Base-by-base conservation (phyloP, 768 basidiomycete genomes). In the Suillus weaverae region DNA sequence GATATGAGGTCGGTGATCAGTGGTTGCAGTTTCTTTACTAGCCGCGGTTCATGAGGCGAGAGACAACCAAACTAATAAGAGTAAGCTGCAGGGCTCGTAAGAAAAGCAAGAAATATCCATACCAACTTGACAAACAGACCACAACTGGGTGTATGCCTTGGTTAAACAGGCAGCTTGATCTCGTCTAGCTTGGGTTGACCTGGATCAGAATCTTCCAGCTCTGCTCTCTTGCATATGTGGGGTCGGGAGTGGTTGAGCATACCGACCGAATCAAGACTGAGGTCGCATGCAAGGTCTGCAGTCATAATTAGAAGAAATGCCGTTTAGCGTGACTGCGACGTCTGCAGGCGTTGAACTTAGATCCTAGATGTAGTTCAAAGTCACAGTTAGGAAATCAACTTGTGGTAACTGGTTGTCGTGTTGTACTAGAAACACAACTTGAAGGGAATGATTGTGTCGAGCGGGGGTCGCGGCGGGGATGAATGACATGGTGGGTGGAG, bases 1-100 rank as follows among this genome's bases (percentile, higher is more conserved):
- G 94, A 91, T 62, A 99, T 99, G 62, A 99, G 86, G 64, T 96
- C 92, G 0, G 95, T 97, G 66, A 99, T 92, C 1, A 96, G 97
- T 9, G 91, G 89, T 67, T 96, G 89, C 38, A 99, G 84, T 77
- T 99, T 99, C 78, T 90, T 92, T 66, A 97, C 95, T 39, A 99
- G 81, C 22, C 97, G 90, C 26, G 94, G 92, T 76, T 99, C 97
- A 67, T 92, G 82, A 18, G 97, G 97, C 1, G 93, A 92, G 22
- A 99, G 78, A 20, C 90, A 89, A 26, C 97, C 97, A 79, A 99
- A 98, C 97, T 99, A 71, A 7, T 44, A 11, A 65, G 61, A 60
- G 65, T 54, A 4, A 64, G 66, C 9, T n/a, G n/a, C n/a, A n/a
- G 39, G 35, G 54, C 18, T 55, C 44, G 11, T 10, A 4, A n/a